Base-by-base conservation (phyloP, 176 grass and related monocot species). In the Aegilops speltoides region DNA sequence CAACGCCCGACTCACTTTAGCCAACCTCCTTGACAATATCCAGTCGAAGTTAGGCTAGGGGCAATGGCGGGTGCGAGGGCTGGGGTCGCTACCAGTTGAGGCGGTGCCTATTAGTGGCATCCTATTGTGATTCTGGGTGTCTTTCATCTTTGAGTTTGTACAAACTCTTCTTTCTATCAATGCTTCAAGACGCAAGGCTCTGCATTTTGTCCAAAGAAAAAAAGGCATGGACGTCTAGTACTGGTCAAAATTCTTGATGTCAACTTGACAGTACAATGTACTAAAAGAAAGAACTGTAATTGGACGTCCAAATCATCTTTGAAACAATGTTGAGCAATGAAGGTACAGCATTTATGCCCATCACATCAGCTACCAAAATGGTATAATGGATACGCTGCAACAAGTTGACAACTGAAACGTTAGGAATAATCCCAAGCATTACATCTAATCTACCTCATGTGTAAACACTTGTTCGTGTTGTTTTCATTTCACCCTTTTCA, bases 301-400 rank as follows among this genome's bases (percentile, higher is more conserved):
- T 36, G 43, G 22, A 54, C 22, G 20, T 88, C 81, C 78, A 65
- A 75, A 60, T 68, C 45, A 74, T 16, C 61, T 61, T 80, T 88
- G 23, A 81, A 79, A 84, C 12, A 38, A 33, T 48, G 67, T 61
- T 68, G 34, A 69, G 20, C 56, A 84, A 54, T 12, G 38, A 73
- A 65, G 61, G 46, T 43, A 43, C 25, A 61, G 2, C 61, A 84
- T 81, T 84, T 87, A 69, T 81, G 77, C 76, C 61, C 19, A 22
- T 84, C 68, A 63, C 61, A 80, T 91, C 46, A 62, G 68, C 11
- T 15, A 37, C 24, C 68, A 85, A 68, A 68, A 80, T 59, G 24
- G 29, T 77, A 88, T 69, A 68, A 80, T 59, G 19, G 29, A 9
- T 43, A 63, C 76, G 26, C 64, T 28, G 62, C 71, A 76, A 62